Evolutionary conservation across 2,329 filamentous ascomycete genomes (phyloP), one percentile per base, ranked within the genome.

Genomic region (Talaromyces atroroseus): DNA sequence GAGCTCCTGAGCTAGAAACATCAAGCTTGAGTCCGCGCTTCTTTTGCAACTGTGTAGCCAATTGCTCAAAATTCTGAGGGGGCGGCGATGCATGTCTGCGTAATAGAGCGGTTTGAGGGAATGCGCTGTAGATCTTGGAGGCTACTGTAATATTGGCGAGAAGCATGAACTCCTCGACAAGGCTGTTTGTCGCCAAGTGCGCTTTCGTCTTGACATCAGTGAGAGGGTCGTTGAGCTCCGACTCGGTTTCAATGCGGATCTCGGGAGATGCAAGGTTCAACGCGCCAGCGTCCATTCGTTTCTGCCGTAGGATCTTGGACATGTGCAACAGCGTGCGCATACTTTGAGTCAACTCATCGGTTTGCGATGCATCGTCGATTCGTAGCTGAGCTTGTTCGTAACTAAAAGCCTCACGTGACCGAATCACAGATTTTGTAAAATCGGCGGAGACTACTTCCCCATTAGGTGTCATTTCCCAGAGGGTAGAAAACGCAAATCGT

Each of bases 91-190:
- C 91, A 80, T 99, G 94, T 58, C 94, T 89, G 60, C 92, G 89
- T 16, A 99, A 84, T 65, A 99, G 86, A 49, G 94, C 94, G 0
- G 92, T 97, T 73, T 99, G 92, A 0, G 94, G 92, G 74, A 96
- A 97, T 2, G 91, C 86, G 49, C 89, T 83, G 76, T 95, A 90
- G 68, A 95, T 95, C 72, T 90, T 92, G 62, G 85, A 82, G 6
- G 92, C 94, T 29, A 99, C 95, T 64, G 88, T 92, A 67, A 90
- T 91, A 76, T 99, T 99, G 79, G 94, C 95, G 71, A 97, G 88
- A 68, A 99, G 80, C 94, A 99, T 99, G 80, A 99, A 97, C 71
- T 99, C 94, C 70, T 99, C 94, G 26, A 99, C 95, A 5, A 99
- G 83, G 21, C 92, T 96, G 77, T 97, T 99, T 53, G 94, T 99